Percentiles rank a stretch among this genome's conserved stretches.
These are phyloP conservation scores for Arabidopsis lyrata DNA, from an alignment of 441 rosid genomes.

Conservation along the genomic window DNA sequence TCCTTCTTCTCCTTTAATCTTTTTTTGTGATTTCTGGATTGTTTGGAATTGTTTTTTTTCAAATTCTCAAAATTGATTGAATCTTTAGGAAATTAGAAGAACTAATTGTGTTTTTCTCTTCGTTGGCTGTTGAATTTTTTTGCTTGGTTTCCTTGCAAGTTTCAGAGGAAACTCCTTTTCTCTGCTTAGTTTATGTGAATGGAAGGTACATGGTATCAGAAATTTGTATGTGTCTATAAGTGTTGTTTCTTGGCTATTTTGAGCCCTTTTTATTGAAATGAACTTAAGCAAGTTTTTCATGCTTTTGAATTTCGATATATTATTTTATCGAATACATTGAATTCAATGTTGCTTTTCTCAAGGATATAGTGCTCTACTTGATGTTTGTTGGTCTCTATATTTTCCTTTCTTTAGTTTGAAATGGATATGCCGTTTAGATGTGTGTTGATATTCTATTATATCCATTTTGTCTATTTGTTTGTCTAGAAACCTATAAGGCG, in stretches of 20 bases:
- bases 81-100: not conserved
- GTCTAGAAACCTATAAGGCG: constrained; percentile 83
- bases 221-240: not conserved
- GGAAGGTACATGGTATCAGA: not conserved
- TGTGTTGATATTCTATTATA: constrained; percentile 22
- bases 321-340: constrained; percentile 3
- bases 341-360: constrained; percentile 9
- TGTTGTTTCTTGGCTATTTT: constrained; percentile 8
- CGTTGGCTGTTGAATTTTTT: not conserved
- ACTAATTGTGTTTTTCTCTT: constrained; percentile 1
- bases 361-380: not conserved
- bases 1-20: not conserved
- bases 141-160: constrained; percentile 11
- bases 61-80: not conserved
- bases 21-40: not conserved
- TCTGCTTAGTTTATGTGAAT: constrained; percentile 1
- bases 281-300: not conserved
- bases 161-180: not conserved
- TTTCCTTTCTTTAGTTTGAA: not conserved
- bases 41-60: not conserved
- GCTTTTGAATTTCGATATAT: not conserved
- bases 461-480: constrained; percentile 15
- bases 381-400: not conserved
- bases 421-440: constrained; percentile 4
- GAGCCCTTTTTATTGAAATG: not conserved